A percentile compares a stretch with the other conserved stretches of the same genome.
phyloP scores from a whole-genome alignment of 176 grass and related monocot species.

The Oryza rufipogon region DNA sequence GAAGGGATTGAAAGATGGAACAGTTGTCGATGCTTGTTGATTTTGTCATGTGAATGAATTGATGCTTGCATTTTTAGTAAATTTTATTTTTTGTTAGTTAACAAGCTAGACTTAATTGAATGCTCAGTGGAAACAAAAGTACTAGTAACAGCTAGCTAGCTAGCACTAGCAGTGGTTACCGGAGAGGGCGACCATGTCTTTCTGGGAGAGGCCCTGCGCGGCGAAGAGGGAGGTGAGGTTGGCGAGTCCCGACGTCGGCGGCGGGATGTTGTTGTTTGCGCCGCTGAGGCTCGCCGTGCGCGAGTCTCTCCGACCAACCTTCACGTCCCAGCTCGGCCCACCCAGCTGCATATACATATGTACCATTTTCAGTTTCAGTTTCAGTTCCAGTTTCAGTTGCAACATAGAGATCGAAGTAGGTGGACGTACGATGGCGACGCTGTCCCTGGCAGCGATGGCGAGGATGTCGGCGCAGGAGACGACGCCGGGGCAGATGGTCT shows the following conservation, averaged over 20 bases:
- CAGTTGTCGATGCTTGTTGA: background rate
- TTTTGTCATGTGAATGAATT: background rate
- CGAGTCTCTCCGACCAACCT: slow-evolving; percentile 70
- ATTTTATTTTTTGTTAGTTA: too few relatives aligned
- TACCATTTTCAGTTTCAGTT: background rate
- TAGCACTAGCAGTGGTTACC: slow-evolving; percentile 36
- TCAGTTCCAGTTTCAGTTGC: background rate
- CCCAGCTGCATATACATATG: slow-evolving; percentile 41
- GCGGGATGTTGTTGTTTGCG: slow-evolving; percentile 66
- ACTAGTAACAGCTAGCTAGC: too few relatives aligned
- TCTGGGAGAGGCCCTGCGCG: slow-evolving; percentile 55
- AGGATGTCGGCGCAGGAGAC: slow-evolving; percentile 97
- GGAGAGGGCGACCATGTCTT: slow-evolving; percentile 72
- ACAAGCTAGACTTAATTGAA: too few relatives aligned
- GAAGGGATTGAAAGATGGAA: background rate
- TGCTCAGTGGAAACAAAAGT: background rate
- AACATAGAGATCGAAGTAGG: too few relatives aligned
- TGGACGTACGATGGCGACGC: slow-evolving; percentile 46
- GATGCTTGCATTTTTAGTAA: background rate
- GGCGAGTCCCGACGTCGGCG: slow-evolving; percentile 47
- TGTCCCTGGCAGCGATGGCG: slow-evolving; percentile 65
- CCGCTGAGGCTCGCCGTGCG: slow-evolving; percentile 54
- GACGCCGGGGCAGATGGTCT: slow-evolving; percentile 62
- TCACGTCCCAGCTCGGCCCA: slow-evolving; percentile 65
- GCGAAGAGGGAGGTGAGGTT: slow-evolving; percentile 70